Conservation (phyloP, 331 rosid genomes). For the Malus hybrid region DNA sequence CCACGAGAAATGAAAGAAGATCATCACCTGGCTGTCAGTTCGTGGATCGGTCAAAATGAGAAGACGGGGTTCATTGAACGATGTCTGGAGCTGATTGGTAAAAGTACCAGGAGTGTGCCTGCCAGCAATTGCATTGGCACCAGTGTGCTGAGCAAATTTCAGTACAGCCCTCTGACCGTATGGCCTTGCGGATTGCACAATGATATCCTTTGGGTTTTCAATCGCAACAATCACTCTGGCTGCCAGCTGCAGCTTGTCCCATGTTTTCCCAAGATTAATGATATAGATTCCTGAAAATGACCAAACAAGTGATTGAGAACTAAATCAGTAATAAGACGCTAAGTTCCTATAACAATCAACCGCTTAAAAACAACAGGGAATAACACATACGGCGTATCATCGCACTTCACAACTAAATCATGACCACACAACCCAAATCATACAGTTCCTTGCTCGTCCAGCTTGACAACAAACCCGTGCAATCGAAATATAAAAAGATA, state of each 20-base stretch:
- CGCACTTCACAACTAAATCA: not conserved
- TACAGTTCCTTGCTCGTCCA: not conserved
- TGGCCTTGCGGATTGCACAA: constrained; percentile 80
- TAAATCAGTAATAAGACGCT: not conserved
- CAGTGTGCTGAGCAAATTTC: constrained; percentile 79
- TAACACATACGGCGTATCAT: not conserved
- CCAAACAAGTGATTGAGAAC: not conserved
- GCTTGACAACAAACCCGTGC: not conserved
- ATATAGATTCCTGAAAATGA: constrained; percentile 51
- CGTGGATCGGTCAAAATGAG: constrained; percentile 78
- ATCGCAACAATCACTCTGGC: constrained; percentile 82
- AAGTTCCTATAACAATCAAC: not conserved
- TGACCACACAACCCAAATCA: not conserved
- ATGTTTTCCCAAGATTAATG: constrained; percentile 78
- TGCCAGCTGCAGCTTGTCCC: constrained; percentile 74
- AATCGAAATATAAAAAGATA: not conserved
- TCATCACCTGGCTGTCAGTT: constrained; percentile 65
- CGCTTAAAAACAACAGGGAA: not conserved
- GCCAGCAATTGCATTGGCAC: constrained; percentile 70
- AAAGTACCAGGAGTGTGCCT: constrained; percentile 76
- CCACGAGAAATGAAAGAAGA: not conserved
- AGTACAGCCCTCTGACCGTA: constrained; percentile 85
- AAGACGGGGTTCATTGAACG: constrained; percentile 67
- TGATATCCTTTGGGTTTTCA: constrained; percentile 70
- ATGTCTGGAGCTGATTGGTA: constrained; percentile 64